phyloP scores from a whole-genome alignment of 495 filamentous ascomycete genomes.

The Neurospora sp. region DNA sequence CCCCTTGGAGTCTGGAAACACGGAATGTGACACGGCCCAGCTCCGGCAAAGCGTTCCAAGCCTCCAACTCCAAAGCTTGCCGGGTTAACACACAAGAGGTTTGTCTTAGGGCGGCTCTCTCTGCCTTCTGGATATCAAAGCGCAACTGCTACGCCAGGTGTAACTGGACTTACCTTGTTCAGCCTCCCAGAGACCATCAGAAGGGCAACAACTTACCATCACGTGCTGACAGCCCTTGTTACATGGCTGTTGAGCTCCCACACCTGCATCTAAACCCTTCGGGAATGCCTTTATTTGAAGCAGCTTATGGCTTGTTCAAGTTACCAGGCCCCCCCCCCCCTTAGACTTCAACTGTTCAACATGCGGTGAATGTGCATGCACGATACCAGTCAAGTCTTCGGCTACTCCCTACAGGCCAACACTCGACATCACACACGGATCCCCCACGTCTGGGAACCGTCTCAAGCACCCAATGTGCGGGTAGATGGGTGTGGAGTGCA shows the following conservation, averaged over 20 bases:
- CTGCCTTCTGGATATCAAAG: background rate
- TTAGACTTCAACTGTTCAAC: background rate
- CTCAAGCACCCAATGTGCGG: background rate
- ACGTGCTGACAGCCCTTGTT: background rate
- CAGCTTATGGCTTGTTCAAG: background rate
- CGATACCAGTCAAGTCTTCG: background rate
- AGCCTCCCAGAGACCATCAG: background rate
- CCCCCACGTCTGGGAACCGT: background rate
- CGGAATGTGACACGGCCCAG: background rate
- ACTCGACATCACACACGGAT: background rate
- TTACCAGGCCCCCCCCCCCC: background rate
- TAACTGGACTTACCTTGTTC: background rate
- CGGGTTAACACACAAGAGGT: background rate
- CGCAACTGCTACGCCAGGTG: background rate
- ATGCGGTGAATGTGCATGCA: background rate
- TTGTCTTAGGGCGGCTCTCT: background rate
- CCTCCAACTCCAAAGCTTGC: background rate
- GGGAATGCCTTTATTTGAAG: background rate
- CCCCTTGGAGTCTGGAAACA: background rate
- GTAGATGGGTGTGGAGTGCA: background rate
- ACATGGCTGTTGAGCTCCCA: background rate
- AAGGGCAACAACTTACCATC: background rate
- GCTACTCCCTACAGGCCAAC: background rate
- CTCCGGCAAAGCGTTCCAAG: background rate
- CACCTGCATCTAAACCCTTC: background rate